Conservation (phyloP, 2,329 filamentous ascomycete genomes). For the Stagonosporopsis rhizophila region DNA sequence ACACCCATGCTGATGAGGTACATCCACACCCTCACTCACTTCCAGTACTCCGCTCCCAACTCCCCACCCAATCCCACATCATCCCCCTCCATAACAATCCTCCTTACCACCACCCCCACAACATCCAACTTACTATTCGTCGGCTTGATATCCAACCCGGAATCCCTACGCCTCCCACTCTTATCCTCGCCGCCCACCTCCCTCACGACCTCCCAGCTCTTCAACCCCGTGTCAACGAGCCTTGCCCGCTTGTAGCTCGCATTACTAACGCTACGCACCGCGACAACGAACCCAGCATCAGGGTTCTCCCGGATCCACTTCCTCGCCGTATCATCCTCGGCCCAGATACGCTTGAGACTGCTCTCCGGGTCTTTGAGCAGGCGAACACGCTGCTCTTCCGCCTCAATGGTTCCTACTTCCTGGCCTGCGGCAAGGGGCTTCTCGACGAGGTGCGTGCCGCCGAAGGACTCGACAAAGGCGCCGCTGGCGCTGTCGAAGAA, state of each 20-base stretch:
- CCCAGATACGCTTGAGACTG: slow-evolving; percentile 37
- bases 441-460: slow-evolving; percentile 40
- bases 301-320: slow-evolving; percentile 40
- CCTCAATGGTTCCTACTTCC: slow-evolving; percentile 46
- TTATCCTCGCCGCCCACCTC: slow-evolving; percentile 39
- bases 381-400: slow-evolving; percentile 41
- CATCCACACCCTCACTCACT: slow-evolving; percentile 13
- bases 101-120: slow-evolving; percentile 43
- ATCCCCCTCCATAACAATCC: slow-evolving; percentile 38
- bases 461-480: slow-evolving; percentile 39
- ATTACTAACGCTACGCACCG: slow-evolving; percentile 40
- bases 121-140: slow-evolving; percentile 46
- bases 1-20: not conserved
- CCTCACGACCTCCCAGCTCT: slow-evolving; percentile 42
- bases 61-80: slow-evolving; percentile 42
- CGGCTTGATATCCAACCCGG: slow-evolving; percentile 36
- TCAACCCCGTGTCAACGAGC: slow-evolving; percentile 39
- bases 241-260: slow-evolving; percentile 46
- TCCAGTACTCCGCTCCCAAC: slow-evolving; percentile 41
- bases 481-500: slow-evolving; percentile 34
- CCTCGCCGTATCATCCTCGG: slow-evolving; percentile 28
- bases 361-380: slow-evolving; percentile 40
- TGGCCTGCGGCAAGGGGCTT: slow-evolving; percentile 35
- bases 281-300: slow-evolving; percentile 45
- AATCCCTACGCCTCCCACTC: slow-evolving; percentile 42